Evolutionary conservation across 202 grass and related monocot genomes (phyloP), one percentile per base, ranked within the genome.

Genomic region (Panicum virgatum): DNA sequence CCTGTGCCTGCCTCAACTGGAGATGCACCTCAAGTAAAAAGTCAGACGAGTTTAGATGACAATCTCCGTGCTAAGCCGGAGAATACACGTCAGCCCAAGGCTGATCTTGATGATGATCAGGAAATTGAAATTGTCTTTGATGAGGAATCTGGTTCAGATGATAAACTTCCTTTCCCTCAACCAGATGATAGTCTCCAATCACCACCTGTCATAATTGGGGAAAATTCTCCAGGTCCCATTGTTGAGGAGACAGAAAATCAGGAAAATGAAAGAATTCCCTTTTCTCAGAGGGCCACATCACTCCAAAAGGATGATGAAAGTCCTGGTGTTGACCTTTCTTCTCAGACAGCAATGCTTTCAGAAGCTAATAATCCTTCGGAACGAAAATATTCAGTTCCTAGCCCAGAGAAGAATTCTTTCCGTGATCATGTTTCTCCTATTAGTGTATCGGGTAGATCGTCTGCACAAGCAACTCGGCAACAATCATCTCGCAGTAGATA

Each of bases 71-170:
- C 51, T 79, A 93, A 96, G 69, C 22, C 46, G 1, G 92, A 91
- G 75, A 91, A 83, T 45, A 85, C 59, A 34, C 83, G 27, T 37
- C 88, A 95, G 44, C 82, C 83, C 12, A 96, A 90, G 83, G 77
- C 87, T 83, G 87, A 96, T 87, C 78, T 95, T 5, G 85, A 93
- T 72, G 96, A 98, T 62, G 96, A 96, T 82, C 95, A 98, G 60
- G 92, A 91, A 82, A 93, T 98, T 53, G 81, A 98, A 81, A 93
- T 98, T 47, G 83, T 96, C 67, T 95, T 98, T 78, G 96, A 98
- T 16, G 96, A 93, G 82, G 95, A 96, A 75, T 90, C 86, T 43
- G 96, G 88, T 25, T 95, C 96, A 87, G 96, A 98, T 46, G 96
- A 98, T 76, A 88, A 91, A 82, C 82, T 91, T 73, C 86, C 91